A percentile compares a stretch with the other conserved stretches of the same genome.
Conservation (phyloP, 2,329 filamentous ascomycete species). For the Neopestalotiopsis clavispora region DNA sequence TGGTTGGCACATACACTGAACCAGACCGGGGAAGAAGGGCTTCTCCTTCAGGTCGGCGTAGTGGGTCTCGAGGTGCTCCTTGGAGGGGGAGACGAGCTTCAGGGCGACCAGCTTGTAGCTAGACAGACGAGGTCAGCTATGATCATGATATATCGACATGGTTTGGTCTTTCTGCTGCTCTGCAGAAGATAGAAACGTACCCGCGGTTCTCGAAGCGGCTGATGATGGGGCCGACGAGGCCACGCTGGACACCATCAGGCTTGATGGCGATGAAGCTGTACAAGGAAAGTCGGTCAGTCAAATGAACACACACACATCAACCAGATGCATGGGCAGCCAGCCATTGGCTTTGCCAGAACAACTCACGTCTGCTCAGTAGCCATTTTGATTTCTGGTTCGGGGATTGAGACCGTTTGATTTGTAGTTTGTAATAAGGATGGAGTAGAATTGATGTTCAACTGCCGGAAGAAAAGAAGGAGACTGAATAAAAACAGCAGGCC, state of each 20-base stretch:
- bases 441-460: slow-evolving; percentile 28
- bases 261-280: slow-evolving; percentile 99
- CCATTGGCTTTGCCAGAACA: background rate
- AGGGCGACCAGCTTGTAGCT: slow-evolving; percentile 98
- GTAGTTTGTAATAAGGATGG: slow-evolving; percentile 16
- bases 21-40: slow-evolving; percentile 95
- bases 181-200: slow-evolving; percentile 51
- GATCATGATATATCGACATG: background rate
- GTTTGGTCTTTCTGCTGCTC: background rate
- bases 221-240: slow-evolving; percentile 97
- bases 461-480: slow-evolving; percentile 35
- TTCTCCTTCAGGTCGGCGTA: slow-evolving; percentile 89
- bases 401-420: slow-evolving; percentile 21
- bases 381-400: slow-evolving; percentile 33
- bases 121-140: background rate
- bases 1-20: slow-evolving; percentile 72
- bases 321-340: background rate
- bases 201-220: slow-evolving; percentile 96
- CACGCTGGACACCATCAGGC: slow-evolving; percentile 98
- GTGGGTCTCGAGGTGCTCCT: slow-evolving; percentile 98
- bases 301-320: background rate
- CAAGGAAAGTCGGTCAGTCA: slow-evolving; percentile 37
- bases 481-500: slow-evolving; percentile 33
- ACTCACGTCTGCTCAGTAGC: slow-evolving; percentile 38
- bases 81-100: slow-evolving; percentile 88